Conservation (phyloP, 116 monocot genomes). For the Cymodocea nodosa region DNA sequence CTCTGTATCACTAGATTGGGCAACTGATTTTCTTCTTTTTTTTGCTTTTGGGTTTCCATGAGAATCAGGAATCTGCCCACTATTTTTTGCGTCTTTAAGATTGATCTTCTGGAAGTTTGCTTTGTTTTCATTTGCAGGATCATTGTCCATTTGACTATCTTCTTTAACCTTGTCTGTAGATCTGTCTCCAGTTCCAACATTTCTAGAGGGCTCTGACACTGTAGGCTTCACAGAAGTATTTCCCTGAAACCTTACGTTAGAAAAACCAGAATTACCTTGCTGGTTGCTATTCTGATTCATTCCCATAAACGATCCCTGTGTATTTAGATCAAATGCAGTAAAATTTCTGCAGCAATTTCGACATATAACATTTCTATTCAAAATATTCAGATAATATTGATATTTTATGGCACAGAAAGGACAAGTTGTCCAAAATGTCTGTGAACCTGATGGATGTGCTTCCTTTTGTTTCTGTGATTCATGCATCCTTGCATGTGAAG, state of each 20-base stretch:
- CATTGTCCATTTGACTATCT: conserved; percentile 10
- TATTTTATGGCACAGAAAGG: conserved; percentile 42
- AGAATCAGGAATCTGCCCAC: conserved; percentile 6
- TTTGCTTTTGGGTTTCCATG: conserved; percentile 18
- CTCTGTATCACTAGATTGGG: conserved; percentile 32
- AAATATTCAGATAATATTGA: conserved; percentile 28
- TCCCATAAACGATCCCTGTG: conserved; percentile 17
- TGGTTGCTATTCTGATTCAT: conserved; percentile 6
- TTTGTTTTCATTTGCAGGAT: conserved; percentile 11
- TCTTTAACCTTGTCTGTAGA: conserved; percentile 4
- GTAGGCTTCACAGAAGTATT: conserved; percentile 10
- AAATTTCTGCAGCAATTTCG: conserved; percentile 44
- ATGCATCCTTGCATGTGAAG: background rate
- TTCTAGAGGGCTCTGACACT: background rate
- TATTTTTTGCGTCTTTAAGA: conserved; percentile 7
- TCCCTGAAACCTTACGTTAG: conserved; percentile 12
- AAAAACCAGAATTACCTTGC: conserved; percentile 3
- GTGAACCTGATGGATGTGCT: conserved; percentile 5
- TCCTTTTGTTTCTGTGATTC: conserved; percentile 16
- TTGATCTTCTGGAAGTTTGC: conserved; percentile 31
- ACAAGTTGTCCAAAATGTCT: conserved; percentile 65
- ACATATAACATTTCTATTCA: conserved; percentile 49
- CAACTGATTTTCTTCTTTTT: conserved; percentile 23
- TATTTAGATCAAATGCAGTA: conserved; percentile 46
- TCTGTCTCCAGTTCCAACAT: conserved; percentile 2